phyloP scores from a whole-genome alignment of 1,139 yeast genomes.

The Meyerozyma guilliermondii region DNA sequence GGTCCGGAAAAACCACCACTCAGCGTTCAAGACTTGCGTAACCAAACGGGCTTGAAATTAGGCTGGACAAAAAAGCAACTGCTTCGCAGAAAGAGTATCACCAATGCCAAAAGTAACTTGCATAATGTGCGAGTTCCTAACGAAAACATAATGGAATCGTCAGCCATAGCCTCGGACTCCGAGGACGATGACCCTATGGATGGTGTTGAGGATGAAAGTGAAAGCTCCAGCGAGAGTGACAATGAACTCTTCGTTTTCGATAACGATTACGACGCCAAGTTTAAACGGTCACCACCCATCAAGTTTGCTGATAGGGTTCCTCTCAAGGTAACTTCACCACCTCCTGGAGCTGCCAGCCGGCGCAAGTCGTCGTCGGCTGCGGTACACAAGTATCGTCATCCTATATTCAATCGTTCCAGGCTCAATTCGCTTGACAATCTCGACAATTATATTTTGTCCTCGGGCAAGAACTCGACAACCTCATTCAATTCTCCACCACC shows the following conservation, averaged over 20 bases:
- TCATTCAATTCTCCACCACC: conserved; percentile 37
- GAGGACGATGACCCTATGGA: conserved; percentile 30
- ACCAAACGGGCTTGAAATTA: conserved; percentile 35
- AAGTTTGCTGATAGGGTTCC: conserved; percentile 45
- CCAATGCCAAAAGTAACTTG: conserved; percentile 39
- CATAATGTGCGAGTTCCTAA: conserved; percentile 45
- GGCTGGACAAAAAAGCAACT: conserved; percentile 43
- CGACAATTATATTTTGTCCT: conserved; percentile 38
- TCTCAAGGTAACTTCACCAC: conserved; percentile 36
- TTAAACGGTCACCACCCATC: conserved; percentile 31
- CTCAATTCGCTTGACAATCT: conserved; percentile 40
- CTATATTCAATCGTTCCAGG: conserved; percentile 34
- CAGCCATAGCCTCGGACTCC: conserved; percentile 38
- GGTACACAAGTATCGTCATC: conserved; percentile 13
- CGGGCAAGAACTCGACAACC: conserved; percentile 34
- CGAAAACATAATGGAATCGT: conserved; percentile 19
- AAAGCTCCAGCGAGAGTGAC: conserved; percentile 19
- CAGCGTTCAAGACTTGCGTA: conserved; percentile 33
- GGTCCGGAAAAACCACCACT: conserved; percentile 16
- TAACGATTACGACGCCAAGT: conserved; percentile 17
- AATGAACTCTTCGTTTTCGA: conserved; percentile 42
- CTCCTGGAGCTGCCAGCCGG: conserved; percentile 18
- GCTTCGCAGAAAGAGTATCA: conserved; percentile 51
- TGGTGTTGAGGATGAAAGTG: conserved; percentile 18
- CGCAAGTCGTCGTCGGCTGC: conserved; percentile 28